These are phyloP conservation scores for Wickerhamiella shivajii DNA, from an alignment of 805 yeast genomes.

Conservation along the genomic window DNA sequence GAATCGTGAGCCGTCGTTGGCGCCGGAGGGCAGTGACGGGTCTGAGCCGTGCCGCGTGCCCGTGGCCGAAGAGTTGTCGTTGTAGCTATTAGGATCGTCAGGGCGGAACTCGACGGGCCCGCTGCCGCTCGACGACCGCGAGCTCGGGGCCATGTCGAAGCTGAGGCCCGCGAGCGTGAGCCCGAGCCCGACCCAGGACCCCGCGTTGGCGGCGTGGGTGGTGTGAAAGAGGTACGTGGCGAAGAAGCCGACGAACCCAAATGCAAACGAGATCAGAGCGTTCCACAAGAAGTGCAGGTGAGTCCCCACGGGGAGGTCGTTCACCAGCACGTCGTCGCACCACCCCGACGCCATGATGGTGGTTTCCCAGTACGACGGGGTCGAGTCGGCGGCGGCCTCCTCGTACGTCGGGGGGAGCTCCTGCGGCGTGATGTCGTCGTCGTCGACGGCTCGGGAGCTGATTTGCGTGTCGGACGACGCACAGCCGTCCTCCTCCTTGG, in stretches of 20 bases:
- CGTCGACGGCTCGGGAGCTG: slow-evolving; percentile 16
- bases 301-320: slow-evolving; percentile 91
- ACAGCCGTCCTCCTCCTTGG: slow-evolving; percentile 51
- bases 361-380: slow-evolving; percentile 96
- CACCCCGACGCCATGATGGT: slow-evolving; percentile 62
- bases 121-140: slow-evolving; percentile 40
- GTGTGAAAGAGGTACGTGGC: slow-evolving; percentile 85
- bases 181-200: slow-evolving; percentile 86
- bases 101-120: slow-evolving; percentile 34
- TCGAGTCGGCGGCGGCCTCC: slow-evolving; percentile 85
- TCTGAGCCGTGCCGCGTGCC: slow-evolving; percentile 3
- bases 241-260: slow-evolving; percentile 86
- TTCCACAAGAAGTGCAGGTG: slow-evolving; percentile 85
- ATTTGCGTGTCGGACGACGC: slow-evolving; percentile 7
- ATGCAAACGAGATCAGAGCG: slow-evolving; percentile 71
- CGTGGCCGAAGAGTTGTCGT: slow-evolving; percentile 19
- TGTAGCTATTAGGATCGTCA: slow-evolving; percentile 42
- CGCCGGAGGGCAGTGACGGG: too few relatives aligned
- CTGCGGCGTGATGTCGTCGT: slow-evolving; percentile 22
- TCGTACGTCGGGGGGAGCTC: slow-evolving; percentile 79
- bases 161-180: slow-evolving; percentile 66
- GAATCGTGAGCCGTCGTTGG: too few relatives aligned
- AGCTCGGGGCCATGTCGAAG: too few relatives aligned
- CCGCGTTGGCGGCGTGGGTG: slow-evolving; percentile 93
- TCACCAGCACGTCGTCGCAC: slow-evolving; percentile 80